Percentiles rank a stretch among this genome's conserved stretches.
phyloP scores from a whole-genome alignment of 495 filamentous ascomycete genomes.

The Pyrenopolyporus hunteri region DNA sequence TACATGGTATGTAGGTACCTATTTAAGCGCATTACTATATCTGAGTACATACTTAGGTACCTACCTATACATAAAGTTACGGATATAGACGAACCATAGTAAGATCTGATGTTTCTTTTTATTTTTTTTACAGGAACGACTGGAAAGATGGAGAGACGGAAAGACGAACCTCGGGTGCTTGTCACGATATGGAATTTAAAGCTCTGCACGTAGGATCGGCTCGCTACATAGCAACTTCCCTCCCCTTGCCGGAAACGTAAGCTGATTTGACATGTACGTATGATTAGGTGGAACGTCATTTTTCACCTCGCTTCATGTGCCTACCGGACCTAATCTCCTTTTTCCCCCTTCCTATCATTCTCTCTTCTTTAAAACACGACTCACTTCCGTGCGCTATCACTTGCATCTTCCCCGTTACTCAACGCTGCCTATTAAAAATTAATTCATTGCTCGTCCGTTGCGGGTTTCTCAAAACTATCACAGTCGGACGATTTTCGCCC shows the following conservation, averaged over 20 bases:
- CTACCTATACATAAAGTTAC: no score
- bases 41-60: no score
- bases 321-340: background rate
- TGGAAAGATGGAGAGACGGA: background rate
- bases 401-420: background rate
- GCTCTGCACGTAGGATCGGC: conserved; percentile 3
- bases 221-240: conserved; percentile 23
- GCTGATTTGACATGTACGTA: background rate
- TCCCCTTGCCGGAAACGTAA: conserved; percentile 7
- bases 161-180: conserved; percentile 16
- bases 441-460: background rate
- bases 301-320: conserved; percentile 4
- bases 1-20: no score
- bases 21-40: no score
- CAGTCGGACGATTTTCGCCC: conserved; percentile 6
- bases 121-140: conserved; percentile 15
- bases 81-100: no score
- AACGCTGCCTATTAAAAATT: background rate
- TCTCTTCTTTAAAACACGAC: background rate
- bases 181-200: conserved; percentile 21
- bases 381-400: background rate
- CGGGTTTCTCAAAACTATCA: background rate
- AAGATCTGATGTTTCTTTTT: no score
- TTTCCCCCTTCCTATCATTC: background rate
- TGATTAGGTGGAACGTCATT: conserved; percentile 25